Evolutionary conservation across 306 rosid genomes (phyloP).

Genomic region (Quercus variabilis): DNA sequence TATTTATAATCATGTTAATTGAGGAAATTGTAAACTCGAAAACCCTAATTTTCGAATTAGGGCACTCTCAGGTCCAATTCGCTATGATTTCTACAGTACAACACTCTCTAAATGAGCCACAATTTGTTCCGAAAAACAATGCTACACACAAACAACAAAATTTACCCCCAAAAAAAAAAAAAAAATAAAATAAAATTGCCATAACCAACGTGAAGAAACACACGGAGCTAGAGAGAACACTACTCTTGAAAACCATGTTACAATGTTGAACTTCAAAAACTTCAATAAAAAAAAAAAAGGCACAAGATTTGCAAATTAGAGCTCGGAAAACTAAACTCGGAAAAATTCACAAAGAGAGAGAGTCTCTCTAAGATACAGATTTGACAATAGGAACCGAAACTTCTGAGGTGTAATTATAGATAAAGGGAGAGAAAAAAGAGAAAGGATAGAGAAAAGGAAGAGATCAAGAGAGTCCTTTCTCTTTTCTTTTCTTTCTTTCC

Average conservation of each 20-base stretch:
- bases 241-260: too few species aligned
- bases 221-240: background rate
- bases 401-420: constrained; percentile 2
- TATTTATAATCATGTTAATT: background rate
- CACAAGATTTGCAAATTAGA: too few species aligned
- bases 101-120: background rate
- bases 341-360: background rate
- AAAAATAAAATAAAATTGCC: background rate
- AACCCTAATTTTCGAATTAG: constrained; percentile 23
- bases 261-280: too few species aligned
- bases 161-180: background rate
- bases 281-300: background rate
- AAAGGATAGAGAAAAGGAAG: constrained; percentile 27
- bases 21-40: background rate
- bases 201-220: background rate
- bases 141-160: background rate
- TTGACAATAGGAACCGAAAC: constrained; percentile 23
- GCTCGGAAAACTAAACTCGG: constrained; percentile 40
- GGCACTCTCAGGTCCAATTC: too few species aligned
- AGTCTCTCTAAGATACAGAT: background rate
- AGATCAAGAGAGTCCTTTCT: background rate
- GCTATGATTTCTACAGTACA: too few species aligned
- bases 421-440: background rate
- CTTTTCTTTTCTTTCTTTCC: too few species aligned
- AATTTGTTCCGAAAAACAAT: constrained; percentile 8